Evolutionary conservation across 257 asterid genomes (phyloP).

Genomic region (Plectranthus barbatus): DNA sequence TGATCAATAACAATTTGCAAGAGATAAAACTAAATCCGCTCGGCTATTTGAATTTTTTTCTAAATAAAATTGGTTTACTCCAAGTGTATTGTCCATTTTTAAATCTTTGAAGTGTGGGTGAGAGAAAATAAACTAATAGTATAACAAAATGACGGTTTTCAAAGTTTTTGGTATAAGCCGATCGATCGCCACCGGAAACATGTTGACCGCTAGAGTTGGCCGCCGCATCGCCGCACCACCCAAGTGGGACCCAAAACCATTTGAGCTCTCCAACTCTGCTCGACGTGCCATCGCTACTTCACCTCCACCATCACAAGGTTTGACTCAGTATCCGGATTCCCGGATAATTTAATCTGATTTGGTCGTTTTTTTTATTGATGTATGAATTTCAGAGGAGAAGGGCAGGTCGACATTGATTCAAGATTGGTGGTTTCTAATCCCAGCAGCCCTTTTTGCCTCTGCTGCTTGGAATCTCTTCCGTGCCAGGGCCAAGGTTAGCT

Average conservation of each 20-base stretch:
- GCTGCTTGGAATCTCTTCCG: slow-evolving; percentile 44
- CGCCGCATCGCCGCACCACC: too few species aligned
- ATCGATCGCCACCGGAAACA: neutral
- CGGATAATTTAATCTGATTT: neutral
- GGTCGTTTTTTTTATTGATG: too few species aligned
- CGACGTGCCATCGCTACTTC: neutral
- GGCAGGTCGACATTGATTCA: slow-evolving; percentile 39
- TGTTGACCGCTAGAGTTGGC: neutral
- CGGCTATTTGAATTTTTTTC: too few species aligned
- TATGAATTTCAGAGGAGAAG: slow-evolving; percentile 30
- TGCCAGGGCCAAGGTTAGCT: neutral
- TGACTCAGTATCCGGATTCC: neutral
- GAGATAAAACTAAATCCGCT: too few species aligned
- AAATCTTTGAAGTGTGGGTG: too few species aligned
- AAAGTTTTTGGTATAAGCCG: too few species aligned
- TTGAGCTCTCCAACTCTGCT: slow-evolving; percentile 20
- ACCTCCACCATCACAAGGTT: neutral
- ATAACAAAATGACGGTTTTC: too few species aligned
- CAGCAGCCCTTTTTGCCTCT: slow-evolving; percentile 69
- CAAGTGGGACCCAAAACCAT: too few species aligned
- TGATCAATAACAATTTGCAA: too few species aligned
- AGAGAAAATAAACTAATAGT: too few species aligned
- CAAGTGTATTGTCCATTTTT: too few species aligned
- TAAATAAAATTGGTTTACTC: too few species aligned
- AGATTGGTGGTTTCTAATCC: slow-evolving; percentile 51